Base-by-base conservation (phyloP, 2,329 filamentous ascomycete species). In the Aspergillus eucalypticola region DNA sequence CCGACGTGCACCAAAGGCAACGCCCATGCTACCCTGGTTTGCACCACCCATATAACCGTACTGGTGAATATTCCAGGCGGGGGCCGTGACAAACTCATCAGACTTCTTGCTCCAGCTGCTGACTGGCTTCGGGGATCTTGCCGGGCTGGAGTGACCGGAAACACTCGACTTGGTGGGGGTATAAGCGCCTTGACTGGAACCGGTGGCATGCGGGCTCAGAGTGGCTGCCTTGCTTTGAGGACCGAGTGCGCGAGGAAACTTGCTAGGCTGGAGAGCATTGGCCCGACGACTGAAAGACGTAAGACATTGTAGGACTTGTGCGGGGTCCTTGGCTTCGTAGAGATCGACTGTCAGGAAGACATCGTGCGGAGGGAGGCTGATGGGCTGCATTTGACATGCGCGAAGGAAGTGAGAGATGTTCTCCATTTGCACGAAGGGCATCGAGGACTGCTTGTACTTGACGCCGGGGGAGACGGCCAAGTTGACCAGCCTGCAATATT, bases 341-440 rank as follows among this genome's bases (percentile, higher is more conserved):
- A 99, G 83, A 78, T 99, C 95, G 74, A 99, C 94, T 5, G 95
- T 99, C 62, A 98, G 87, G 79, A 99, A 99, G 67, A 93, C 88
- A 77, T 99, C 95, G 80, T 99, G 95, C 49, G 93, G 88, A 60
- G 91, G 92, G 61, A 99, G 87, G 76, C 88, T 93, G 55, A 99
- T 82, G 0, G 95, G 95, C 25, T 90, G 86, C 54, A 86, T 82
- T 77, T 96, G 91, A 81, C 93, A 96, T 61, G 92, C 92, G 71
- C 86, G 88, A 56, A 99, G 86, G 78, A 97, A 99, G 73, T 96
- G 91, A 4, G 93, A 96, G 72, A 99, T 97, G 75, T 99, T 99
- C 77, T 99, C 95, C 93, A 98, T 98, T 78, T 99, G 95, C 42
- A 98, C 94, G 74, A 99, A 99, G 0, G 95, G 95, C 94, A 98